Percentiles rank a stretch among this genome's conserved stretches.
These are phyloP conservation scores for Dictyostelium firmibasis DNA, from an alignment of 78 protist species.

Conservation along the genomic window DNA sequence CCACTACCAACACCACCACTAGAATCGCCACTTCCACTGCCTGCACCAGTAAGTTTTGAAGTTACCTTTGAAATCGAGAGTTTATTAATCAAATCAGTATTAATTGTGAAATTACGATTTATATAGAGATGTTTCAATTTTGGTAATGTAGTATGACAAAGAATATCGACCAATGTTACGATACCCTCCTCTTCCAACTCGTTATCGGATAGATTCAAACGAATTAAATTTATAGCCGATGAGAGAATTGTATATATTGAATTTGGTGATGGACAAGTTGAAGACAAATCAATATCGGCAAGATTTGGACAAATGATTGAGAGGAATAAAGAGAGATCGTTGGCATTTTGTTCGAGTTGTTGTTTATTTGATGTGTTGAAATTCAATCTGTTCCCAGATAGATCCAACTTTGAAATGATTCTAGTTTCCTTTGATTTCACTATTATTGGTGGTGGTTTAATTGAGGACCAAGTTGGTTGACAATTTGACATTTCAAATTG, in stretches of 20 bases:
- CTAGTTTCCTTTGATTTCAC: slow-evolving; percentile 60
- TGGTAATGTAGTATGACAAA: slow-evolving; percentile 56
- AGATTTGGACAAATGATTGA: slow-evolving; percentile 43
- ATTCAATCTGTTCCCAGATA: slow-evolving; percentile 27
- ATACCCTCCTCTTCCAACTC: slow-evolving; percentile 71
- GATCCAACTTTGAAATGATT: slow-evolving; percentile 16
- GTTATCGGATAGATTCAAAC: slow-evolving; percentile 35
- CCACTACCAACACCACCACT: not conserved
- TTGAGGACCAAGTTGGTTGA: slow-evolving; percentile 20
- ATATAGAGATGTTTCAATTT: slow-evolving; percentile 67
- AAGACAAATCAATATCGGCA: slow-evolving; percentile 23
- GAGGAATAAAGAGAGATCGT: slow-evolving; percentile 48
- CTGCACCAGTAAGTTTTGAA: not conserved
- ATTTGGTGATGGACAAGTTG: not conserved
- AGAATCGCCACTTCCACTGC: not conserved
- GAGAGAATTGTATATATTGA: slow-evolving; percentile 19
- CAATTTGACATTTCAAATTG: slow-evolving; percentile 56
- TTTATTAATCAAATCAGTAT: slow-evolving; percentile 29
- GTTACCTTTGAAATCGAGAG: slow-evolving; percentile 14
- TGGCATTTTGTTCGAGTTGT: not conserved
- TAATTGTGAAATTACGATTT: slow-evolving; percentile 21
- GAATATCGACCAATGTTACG: slow-evolving; percentile 13
- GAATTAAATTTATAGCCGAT: slow-evolving; percentile 14
- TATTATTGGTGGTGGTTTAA: slow-evolving; percentile 28
- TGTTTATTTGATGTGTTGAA: not conserved